phyloP scores from a whole-genome alignment of 1,284 basidiomycete genomes.

The Salmacisia buchloeana region DNA sequence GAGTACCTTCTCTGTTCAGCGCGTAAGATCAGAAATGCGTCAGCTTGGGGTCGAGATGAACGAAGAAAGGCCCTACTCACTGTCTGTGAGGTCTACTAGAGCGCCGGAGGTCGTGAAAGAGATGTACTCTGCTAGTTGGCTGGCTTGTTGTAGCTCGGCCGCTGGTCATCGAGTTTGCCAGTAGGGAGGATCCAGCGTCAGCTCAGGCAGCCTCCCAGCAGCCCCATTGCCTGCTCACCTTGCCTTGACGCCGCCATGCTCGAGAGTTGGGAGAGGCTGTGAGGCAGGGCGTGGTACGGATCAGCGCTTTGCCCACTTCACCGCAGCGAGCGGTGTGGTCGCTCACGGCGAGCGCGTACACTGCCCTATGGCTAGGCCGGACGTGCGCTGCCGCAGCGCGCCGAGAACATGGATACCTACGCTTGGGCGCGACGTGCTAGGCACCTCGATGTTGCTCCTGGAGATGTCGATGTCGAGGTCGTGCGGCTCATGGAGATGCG shows the following conservation, averaged over 20 bases:
- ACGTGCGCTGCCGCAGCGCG: too few relatives aligned
- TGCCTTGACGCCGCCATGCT: constrained; percentile 3
- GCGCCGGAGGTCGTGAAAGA: constrained; percentile 49
- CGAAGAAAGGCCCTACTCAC: constrained; percentile 14
- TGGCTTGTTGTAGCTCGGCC: constrained; percentile 7
- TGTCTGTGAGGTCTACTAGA: constrained; percentile 47
- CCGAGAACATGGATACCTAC: too few relatives aligned
- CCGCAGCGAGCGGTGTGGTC: too few relatives aligned
- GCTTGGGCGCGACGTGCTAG: too few relatives aligned
- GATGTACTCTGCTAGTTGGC: constrained; percentile 22
- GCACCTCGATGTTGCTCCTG: too few relatives aligned
- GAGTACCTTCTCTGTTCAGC: constrained; percentile 73
- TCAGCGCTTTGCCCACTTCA: too few relatives aligned
- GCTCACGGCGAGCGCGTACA: too few relatives aligned
- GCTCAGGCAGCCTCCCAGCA: background rate
- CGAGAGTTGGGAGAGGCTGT: too few relatives aligned
- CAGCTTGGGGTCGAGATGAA: background rate
- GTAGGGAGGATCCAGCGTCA: background rate
- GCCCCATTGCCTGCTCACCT: background rate
- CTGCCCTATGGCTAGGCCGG: too few relatives aligned
- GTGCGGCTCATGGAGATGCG: too few relatives aligned
- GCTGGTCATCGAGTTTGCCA: background rate
- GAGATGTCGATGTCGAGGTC: too few relatives aligned
- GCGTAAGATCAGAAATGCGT: background rate
- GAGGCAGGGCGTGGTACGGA: too few relatives aligned